Evolutionary conservation across 164 flowering plant species (phyloP), one percentile per base, ranked within the genome.

Genomic region (Vitis vinifera): DNA sequence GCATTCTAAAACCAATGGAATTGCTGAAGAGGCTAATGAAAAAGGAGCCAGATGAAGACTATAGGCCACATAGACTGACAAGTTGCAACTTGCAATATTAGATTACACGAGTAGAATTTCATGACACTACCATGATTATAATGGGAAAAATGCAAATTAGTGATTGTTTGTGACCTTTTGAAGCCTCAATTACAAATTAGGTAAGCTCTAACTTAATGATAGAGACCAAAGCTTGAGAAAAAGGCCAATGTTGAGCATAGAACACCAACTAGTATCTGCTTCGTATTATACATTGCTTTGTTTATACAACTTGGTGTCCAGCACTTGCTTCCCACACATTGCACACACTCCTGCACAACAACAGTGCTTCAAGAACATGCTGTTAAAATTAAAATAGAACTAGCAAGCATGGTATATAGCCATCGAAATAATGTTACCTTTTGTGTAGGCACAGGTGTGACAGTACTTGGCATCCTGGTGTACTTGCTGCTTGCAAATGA

Each of bases 401-500:
- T 37, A 37, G 44, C 4, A 37, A 37, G 44, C 44, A 37, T 37
- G 7, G 44, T 37, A 37, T 37, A 31, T 1, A 23, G 27, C 27
- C 27, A 23, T 23, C 27, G 23, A 23, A 27, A 17, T 47, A 3
- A 57, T 3, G 47, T 16, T 79, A 92, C 99, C 99, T 90, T 95
- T 95, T 55, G 78, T 75, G 71, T 91, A 95, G 15, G 99, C 99
- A 79, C 99, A 93, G 8, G 98, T 91, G 79, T 95, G 99, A 71
- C 99, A 95, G 74, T 95, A 95, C 72, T 90, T 90, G 65, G 57
- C 98, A 75, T 93, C 81, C 80, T 95, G 99, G 80, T 95, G 99
- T 5, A 93, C 94, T 73, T 95, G 99, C 78, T 95, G 99, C 91
- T 95, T 95, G 88, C 99, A 95, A 71, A 95, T 93, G 7, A 85